A percentile compares a stretch with the other conserved stretches of the same genome.
These are phyloP conservation scores for Melastoma candidum DNA, from an alignment of 441 rosid genomes.

Conservation along the genomic window DNA sequence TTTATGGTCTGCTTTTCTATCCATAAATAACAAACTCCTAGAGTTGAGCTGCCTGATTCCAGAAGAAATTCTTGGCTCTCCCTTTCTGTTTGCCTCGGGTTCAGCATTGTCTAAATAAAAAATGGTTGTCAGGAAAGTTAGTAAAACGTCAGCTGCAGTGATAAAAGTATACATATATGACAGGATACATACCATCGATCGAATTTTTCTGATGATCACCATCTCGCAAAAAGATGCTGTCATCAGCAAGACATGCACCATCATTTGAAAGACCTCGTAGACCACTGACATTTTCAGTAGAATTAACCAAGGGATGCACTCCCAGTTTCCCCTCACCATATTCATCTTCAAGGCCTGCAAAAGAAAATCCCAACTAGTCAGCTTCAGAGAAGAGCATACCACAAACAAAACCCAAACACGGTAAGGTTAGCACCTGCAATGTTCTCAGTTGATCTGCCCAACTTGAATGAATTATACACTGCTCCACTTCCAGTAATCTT, in stretches of 20 bases:
- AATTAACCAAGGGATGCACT: conserved; percentile 16
- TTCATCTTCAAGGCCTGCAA: conserved; percentile 31
- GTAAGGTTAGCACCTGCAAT: conserved; percentile 25
- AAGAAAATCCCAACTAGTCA: conserved; percentile 11
- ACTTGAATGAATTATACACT: conserved; percentile 31
- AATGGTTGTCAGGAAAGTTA: too few species aligned
- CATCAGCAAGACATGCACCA: conserved; percentile 20
- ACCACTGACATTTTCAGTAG: conserved; percentile 20
- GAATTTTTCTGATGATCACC: conserved; percentile 11
- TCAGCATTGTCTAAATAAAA: conserved; percentile 13
- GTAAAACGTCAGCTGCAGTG: too few species aligned
- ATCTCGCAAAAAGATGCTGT: conserved; percentile 14
- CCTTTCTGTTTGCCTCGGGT: conserved; percentile 16
- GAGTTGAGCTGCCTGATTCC: conserved; percentile 7
- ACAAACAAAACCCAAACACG: not conserved
- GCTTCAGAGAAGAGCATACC: conserved; percentile 1
- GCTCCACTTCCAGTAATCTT: conserved; percentile 56
- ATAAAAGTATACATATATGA: too few species aligned
- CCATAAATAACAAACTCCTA: conserved; percentile 1
- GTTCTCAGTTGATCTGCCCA: conserved; percentile 38
- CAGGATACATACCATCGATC: conserved; percentile 17
- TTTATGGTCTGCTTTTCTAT: conserved; percentile 14
- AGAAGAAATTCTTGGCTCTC: conserved; percentile 14
- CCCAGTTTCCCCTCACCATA: conserved; percentile 26
- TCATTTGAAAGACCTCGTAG: conserved; percentile 21